Evolutionary conservation across 805 yeast species (phyloP).

Genomic region (Schizosaccharomyces octosporus): DNA sequence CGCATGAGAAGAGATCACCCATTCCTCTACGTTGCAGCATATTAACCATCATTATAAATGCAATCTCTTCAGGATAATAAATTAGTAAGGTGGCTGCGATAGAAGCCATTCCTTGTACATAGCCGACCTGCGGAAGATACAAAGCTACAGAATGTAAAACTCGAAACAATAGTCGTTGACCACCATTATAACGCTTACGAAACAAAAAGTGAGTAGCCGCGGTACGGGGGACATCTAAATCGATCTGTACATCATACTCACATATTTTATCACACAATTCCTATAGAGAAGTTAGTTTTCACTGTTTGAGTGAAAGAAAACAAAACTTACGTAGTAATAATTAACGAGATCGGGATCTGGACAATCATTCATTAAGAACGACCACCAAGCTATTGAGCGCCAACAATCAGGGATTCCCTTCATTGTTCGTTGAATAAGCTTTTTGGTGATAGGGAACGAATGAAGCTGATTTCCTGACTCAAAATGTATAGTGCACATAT

Average conservation of each 20-base stretch:
- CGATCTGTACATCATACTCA: constrained; percentile 8
- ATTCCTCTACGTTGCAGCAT: constrained; percentile 4
- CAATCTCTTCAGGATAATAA: constrained; percentile 7
- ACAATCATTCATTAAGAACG: constrained; percentile 4
- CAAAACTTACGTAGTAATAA: background rate
- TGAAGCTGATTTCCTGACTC: background rate
- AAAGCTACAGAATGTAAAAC: constrained; percentile 8
- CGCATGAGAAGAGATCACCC: constrained; percentile 5
- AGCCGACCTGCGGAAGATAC: constrained; percentile 10
- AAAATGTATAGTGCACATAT: background rate
- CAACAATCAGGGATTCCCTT: constrained; percentile 9
- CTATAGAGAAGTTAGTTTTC: background rate
- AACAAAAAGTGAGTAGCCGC: constrained; percentile 7
- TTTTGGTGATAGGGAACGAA: background rate
- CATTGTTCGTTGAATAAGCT: background rate
- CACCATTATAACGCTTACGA: constrained; percentile 8
- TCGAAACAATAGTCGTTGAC: constrained; percentile 8
- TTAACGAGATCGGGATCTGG: background rate
- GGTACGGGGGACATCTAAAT: constrained; percentile 10
- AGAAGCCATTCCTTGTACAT: constrained; percentile 17
- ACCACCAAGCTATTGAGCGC: constrained; percentile 7
- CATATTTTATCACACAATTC: constrained; percentile 4
- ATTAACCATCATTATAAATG: constrained; percentile 6
- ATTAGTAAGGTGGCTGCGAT: constrained; percentile 22
- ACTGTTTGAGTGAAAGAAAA: background rate